Evolutionary conservation across 2,329 filamentous ascomycete genomes (phyloP), one percentile per base, ranked within the genome.

Genomic region (Clonostachys rosea): DNA sequence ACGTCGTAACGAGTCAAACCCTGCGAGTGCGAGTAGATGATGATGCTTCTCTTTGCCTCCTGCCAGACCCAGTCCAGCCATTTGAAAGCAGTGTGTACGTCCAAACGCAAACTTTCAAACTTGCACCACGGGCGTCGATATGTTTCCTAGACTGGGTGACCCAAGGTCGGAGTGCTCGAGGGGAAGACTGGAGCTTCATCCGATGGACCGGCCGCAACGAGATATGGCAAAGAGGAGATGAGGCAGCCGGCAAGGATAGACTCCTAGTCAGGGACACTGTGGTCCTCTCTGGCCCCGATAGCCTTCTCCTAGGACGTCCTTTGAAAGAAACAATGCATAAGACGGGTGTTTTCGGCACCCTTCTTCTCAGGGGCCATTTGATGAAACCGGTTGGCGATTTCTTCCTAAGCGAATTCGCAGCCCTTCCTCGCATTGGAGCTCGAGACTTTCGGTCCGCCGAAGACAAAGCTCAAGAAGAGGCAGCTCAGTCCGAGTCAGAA

Each of bases 61-160:
- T 97, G 11, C 94, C 94, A 1, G 94, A 99, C 62, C 94, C 94
- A 1, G 87, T 95, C 4, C 92, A 96, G 62, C 94, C 94, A 0
- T 97, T 95, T 63, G 84, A 83, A 50, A 79, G 81, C 52, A 95
- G 89, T 59, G 81, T 87, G 40, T 97, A 96, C 66, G 81, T 87
- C 56, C 94, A 97, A 67, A 77, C 73, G 14, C 94, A 97, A 65
- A 78, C 83, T 17, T 96, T 96, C 65, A 78, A 78, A 35, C 66
- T 86, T 44, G 72, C 72, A 8, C 67, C 71, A 9, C 66, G 60
- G 6, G 80, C 74, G 56, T 83, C 86, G 39, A 68, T 97, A 13
- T 95, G 91, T 60, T 76, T 95, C 3, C 72, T 96, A 42, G 94
- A 99, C 65, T 99, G 94, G 94, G 91, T 97, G 7, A 95, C 85